Percentiles rank a stretch among this genome's conserved stretches.
phyloP scores from a whole-genome alignment of 164 flowering plant genomes.

The Chimonanthus praecox region DNA sequence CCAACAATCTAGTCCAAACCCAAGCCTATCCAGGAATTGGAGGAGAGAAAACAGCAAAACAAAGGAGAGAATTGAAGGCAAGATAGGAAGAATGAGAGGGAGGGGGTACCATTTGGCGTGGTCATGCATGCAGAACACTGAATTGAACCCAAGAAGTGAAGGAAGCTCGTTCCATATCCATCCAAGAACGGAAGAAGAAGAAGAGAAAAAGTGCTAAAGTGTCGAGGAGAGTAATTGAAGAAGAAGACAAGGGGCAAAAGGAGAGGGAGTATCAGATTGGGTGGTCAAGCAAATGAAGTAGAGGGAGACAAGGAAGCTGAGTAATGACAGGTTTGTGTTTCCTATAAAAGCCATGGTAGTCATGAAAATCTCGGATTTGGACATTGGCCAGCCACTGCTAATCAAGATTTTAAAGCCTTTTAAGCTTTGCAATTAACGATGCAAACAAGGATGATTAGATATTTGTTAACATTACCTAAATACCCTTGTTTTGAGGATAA shows the following conservation, averaged over 20 bases:
- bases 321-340: too few relatives aligned
- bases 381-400: too few relatives aligned
- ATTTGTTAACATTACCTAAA: too few relatives aligned
- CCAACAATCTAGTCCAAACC: constrained; percentile 2
- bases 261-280: constrained; percentile 3
- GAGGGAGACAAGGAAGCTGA: too few relatives aligned
- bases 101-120: not conserved
- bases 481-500: too few relatives aligned
- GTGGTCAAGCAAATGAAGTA: not conserved
- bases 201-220: not conserved
- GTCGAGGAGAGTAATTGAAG: not conserved
- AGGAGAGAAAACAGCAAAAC: not conserved
- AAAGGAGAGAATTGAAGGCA: not conserved
- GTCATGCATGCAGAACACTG: not conserved
- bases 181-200: constrained; percentile 1
- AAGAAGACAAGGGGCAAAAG: constrained; percentile 4
- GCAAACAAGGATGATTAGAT: too few relatives aligned
- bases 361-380: too few relatives aligned
- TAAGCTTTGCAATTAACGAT: too few relatives aligned
- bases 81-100: not conserved
- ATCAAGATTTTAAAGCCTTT: too few relatives aligned
- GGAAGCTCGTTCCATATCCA: not conserved
- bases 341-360: too few relatives aligned
- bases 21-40: not conserved
- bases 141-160: not conserved